phyloP scores from a whole-genome alignment of 2,329 filamentous ascomycete species.

The Thelonectria blattea region DNA sequence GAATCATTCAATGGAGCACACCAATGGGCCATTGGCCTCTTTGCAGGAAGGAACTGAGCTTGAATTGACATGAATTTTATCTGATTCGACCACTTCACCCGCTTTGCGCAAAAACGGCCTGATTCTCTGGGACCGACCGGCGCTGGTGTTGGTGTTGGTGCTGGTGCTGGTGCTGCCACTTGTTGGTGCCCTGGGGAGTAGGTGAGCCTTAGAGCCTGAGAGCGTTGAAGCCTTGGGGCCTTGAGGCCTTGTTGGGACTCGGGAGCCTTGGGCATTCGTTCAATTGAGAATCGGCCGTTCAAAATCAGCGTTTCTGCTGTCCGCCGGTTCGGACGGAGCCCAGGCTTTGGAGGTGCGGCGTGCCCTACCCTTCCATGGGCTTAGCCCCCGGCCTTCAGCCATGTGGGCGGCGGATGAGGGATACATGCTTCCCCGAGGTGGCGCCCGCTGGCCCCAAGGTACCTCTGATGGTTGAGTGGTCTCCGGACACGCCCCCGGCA shows the following conservation, averaged over 20 bases:
- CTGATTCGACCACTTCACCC: neutral
- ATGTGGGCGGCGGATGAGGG: constrained; percentile 15
- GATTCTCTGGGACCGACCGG: neutral
- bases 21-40: constrained; percentile 12
- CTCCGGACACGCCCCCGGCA: neutral
- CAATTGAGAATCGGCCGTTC: too few relatives aligned
- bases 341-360: neutral
- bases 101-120: neutral
- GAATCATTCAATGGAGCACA: constrained; percentile 9
- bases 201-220: neutral
- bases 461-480: neutral
- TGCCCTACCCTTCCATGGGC: constrained; percentile 9
- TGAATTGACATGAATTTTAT: constrained; percentile 1
- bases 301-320: constrained; percentile 3
- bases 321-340: constrained; percentile 1
- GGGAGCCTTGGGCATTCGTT: constrained; percentile 17
- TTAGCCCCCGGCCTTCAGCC: constrained; percentile 14
- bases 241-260: too few relatives aligned
- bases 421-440: constrained; percentile 5
- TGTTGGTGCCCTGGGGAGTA: too few relatives aligned
- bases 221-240: too few relatives aligned
- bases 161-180: constrained; percentile 6
- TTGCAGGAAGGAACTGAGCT: constrained; percentile 1
- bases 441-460: constrained; percentile 4
- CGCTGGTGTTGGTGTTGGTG: neutral